These are phyloP conservation scores for Thielaviopsis euricoi DNA, from an alignment of 2,329 filamentous ascomycete species.

Conservation along the genomic window DNA sequence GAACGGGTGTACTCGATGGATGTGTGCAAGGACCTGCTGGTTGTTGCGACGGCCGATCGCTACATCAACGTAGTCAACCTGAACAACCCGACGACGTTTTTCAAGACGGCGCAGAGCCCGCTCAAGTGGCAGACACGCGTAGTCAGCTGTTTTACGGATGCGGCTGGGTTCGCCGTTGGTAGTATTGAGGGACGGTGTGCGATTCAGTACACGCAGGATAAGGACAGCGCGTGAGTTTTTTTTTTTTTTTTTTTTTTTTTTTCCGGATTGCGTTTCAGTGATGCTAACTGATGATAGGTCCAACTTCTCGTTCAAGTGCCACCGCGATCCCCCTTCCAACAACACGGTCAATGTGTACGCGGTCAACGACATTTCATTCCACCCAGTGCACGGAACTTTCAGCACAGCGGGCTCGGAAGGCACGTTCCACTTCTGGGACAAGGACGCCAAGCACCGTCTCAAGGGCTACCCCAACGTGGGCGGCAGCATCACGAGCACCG, in stretches of 20 bases:
- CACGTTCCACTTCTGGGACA: slow-evolving; percentile 95
- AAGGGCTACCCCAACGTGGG: slow-evolving; percentile 78
- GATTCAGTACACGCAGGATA: slow-evolving; percentile 96
- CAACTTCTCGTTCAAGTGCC: slow-evolving; percentile 99
- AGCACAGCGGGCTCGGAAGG: slow-evolving; percentile 90
- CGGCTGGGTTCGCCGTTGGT: slow-evolving; percentile 81
- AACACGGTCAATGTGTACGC: slow-evolving; percentile 81
- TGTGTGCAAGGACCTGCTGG: slow-evolving; percentile 71
- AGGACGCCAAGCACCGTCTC: slow-evolving; percentile 73
- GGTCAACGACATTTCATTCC: slow-evolving; percentile 95
- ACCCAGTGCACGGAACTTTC: slow-evolving; percentile 94
- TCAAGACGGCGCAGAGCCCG: slow-evolving; percentile 91
- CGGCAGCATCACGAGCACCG: slow-evolving; percentile 76
- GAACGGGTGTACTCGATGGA: slow-evolving; percentile 87
- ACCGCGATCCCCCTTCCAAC: slow-evolving; percentile 62
- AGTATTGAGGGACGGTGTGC: slow-evolving; percentile 95
- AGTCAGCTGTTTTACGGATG: slow-evolving; percentile 87
- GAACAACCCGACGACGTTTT: slow-evolving; percentile 73
- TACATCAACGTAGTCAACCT: slow-evolving; percentile 95
- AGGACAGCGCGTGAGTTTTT: slow-evolving; percentile 51
- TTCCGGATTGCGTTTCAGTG: neutral
- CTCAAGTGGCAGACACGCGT: slow-evolving; percentile 97
- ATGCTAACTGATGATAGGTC: slow-evolving; percentile 29
- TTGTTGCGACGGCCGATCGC: slow-evolving; percentile 83
- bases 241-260: neutral